Conservation (phyloP, 495 filamentous ascomycete genomes). For the Penicillium diatomitis region DNA sequence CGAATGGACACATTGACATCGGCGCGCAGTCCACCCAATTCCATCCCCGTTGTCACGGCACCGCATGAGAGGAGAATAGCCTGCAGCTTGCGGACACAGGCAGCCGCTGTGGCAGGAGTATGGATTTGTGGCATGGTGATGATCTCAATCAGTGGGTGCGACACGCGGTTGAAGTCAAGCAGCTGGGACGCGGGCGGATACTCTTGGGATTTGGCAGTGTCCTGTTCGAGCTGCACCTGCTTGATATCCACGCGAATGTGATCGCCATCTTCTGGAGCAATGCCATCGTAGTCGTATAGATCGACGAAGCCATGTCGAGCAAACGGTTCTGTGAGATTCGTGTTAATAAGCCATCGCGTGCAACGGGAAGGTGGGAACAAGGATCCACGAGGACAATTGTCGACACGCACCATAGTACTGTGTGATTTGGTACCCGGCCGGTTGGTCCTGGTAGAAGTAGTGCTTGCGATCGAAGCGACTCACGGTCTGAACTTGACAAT, state of each 20-base stretch:
- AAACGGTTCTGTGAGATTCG: slow-evolving; percentile 53
- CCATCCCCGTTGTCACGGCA: slow-evolving; percentile 84
- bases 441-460: slow-evolving; percentile 98
- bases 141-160: slow-evolving; percentile 85
- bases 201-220: slow-evolving; percentile 88
- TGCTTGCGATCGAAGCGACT: slow-evolving; percentile 94
- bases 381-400: too few relatives aligned
- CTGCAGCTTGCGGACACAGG: slow-evolving; percentile 84
- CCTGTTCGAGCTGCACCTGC: slow-evolving; percentile 94
- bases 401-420: slow-evolving; percentile 65
- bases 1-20: slow-evolving; percentile 94
- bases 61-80: slow-evolving; percentile 67
- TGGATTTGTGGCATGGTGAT: slow-evolving; percentile 87
- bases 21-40: slow-evolving; percentile 78
- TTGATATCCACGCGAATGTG: slow-evolving; percentile 67
- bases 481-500: slow-evolving; percentile 62
- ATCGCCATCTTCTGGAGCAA: slow-evolving; percentile 60
- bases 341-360: slow-evolving; percentile 1
- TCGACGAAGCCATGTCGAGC: slow-evolving; percentile 65
- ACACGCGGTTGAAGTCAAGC: slow-evolving; percentile 90
- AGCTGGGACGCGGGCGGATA: slow-evolving; percentile 63
- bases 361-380: too few relatives aligned
- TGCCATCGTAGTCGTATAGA: slow-evolving; percentile 68
- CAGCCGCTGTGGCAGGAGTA: slow-evolving; percentile 73
- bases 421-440: slow-evolving; percentile 92